Conservation (phyloP, 139 green algal species). For the Chlamydomonas schloesseri region DNA sequence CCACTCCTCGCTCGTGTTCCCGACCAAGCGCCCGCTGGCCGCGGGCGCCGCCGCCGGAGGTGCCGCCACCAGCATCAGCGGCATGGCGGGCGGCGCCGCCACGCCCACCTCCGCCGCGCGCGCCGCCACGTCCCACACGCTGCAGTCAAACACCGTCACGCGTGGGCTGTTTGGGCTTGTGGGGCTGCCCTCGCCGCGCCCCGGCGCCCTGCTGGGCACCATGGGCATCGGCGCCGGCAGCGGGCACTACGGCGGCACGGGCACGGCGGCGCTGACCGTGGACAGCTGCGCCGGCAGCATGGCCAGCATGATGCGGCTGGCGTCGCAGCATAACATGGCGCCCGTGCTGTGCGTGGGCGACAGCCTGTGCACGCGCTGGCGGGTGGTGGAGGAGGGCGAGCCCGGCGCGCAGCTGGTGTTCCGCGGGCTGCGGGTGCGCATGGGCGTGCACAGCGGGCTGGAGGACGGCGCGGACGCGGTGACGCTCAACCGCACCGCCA, state of each 20-base stretch:
- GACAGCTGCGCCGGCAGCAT: constrained; percentile 14
- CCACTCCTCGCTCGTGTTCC: not conserved
- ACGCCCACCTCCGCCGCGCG: not conserved
- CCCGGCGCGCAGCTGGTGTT: constrained; percentile 36
- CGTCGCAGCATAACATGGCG: constrained; percentile 41
- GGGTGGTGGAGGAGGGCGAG: constrained; percentile 40
- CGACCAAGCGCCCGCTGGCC: not conserved
- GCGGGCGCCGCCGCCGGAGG: not conserved
- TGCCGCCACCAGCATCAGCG: no score
- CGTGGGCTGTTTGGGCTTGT: constrained; percentile 18
- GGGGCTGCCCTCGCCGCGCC: constrained; percentile 13
- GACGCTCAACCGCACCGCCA: constrained; percentile 28
- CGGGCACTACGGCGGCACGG: not conserved
- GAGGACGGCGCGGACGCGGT: not conserved
- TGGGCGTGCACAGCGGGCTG: constrained; percentile 37
- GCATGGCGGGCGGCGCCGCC: not conserved
- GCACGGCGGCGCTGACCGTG: not conserved
- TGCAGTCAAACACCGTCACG: not conserved
- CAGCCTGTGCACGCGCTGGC: constrained; percentile 23
- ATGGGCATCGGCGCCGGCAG: constrained; percentile 1
- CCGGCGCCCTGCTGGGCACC: not conserved
- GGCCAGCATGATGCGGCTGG: constrained; percentile 41
- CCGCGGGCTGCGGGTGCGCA: constrained; percentile 33
- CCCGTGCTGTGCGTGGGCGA: constrained; percentile 29
- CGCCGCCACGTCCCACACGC: not conserved